phyloP scores from a whole-genome alignment of 1,284 basidiomycete species.

The Coniophora puteana region DNA sequence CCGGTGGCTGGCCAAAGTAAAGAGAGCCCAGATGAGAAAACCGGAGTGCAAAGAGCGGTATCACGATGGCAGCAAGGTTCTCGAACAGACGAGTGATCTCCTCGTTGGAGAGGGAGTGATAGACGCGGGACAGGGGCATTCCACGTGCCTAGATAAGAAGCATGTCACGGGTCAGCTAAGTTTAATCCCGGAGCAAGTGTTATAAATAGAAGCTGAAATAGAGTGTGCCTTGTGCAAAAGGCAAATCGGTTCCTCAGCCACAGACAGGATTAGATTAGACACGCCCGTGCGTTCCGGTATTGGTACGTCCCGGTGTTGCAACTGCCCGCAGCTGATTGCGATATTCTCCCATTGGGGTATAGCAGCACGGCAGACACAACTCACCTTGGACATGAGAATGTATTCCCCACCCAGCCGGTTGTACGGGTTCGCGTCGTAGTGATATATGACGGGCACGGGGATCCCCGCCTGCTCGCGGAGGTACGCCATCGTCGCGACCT shows the following conservation, averaged over 20 bases:
- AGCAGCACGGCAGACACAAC: conserved; percentile 23
- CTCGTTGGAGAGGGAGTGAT: conserved; percentile 61
- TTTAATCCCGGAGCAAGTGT: no score
- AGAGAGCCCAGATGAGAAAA: conserved; percentile 71
- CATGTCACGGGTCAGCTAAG: no score
- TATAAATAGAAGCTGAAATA: no score
- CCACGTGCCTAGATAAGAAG: conserved; percentile 54
- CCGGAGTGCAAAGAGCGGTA: conserved; percentile 72
- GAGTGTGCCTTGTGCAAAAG: no score
- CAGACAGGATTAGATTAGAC: no score
- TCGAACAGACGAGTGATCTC: conserved; percentile 58
- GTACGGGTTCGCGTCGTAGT: conserved; percentile 76
- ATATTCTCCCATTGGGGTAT: no score
- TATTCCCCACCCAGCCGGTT: conserved; percentile 80
- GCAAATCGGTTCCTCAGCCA: no score
- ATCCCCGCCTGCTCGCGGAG: conserved; percentile 63
- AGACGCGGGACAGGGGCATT: conserved; percentile 62
- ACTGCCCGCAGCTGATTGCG: no score
- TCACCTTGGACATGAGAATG: conserved; percentile 79
- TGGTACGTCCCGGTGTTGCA: no score
- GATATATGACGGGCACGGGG: conserved; percentile 69
- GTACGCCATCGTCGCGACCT: conserved; percentile 77
- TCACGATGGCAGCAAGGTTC: conserved; percentile 60
- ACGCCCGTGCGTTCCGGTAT: no score
- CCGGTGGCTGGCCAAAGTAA: conserved; percentile 51